Evolutionary conservation across 2,329 filamentous ascomycete genomes (phyloP).

Genomic region (Blastomyces parvus): DNA sequence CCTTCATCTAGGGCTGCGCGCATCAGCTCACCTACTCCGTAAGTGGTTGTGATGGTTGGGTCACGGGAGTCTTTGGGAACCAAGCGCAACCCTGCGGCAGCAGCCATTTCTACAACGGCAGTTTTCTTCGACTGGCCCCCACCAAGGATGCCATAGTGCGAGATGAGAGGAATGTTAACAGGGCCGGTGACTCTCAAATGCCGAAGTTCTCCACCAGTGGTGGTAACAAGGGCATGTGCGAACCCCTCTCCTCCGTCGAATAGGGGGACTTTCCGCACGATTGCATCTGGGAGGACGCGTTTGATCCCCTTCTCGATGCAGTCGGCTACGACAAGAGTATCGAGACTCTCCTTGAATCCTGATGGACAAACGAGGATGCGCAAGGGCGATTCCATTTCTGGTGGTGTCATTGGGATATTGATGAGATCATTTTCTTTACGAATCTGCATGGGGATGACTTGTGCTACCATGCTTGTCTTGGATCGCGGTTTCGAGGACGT

Average conservation of each 20-base stretch:
- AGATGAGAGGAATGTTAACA: slow-evolving; percentile 33
- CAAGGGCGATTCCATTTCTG: slow-evolving; percentile 6
- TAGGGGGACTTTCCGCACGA: slow-evolving; percentile 41
- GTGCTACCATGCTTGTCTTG: neutral
- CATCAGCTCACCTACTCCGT: slow-evolving; percentile 44
- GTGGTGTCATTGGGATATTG: neutral
- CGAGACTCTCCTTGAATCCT: slow-evolving; percentile 47
- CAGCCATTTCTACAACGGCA: slow-evolving; percentile 46
- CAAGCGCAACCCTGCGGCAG: slow-evolving; percentile 44
- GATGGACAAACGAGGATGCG: slow-evolving; percentile 44
- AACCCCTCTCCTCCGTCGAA: slow-evolving; percentile 48
- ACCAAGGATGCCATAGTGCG: slow-evolving; percentile 41
- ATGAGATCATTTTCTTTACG: neutral
- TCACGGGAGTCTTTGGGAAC: slow-evolving; percentile 39
- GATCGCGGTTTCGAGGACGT: neutral
- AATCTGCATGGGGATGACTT: neutral
- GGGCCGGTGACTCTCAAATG: slow-evolving; percentile 38
- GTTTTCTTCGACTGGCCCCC: slow-evolving; percentile 26
- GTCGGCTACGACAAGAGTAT: slow-evolving; percentile 41
- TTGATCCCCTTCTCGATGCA: slow-evolving; percentile 44
- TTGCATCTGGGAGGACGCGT: slow-evolving; percentile 36
- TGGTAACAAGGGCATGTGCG: slow-evolving; percentile 38
- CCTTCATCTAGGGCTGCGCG: slow-evolving; percentile 39
- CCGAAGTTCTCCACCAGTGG: slow-evolving; percentile 35
- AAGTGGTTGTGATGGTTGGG: slow-evolving; percentile 43